Evolutionary conservation across 1,284 basidiomycete genomes (phyloP).

Genomic region (Taiwanofungus camphoratus): DNA sequence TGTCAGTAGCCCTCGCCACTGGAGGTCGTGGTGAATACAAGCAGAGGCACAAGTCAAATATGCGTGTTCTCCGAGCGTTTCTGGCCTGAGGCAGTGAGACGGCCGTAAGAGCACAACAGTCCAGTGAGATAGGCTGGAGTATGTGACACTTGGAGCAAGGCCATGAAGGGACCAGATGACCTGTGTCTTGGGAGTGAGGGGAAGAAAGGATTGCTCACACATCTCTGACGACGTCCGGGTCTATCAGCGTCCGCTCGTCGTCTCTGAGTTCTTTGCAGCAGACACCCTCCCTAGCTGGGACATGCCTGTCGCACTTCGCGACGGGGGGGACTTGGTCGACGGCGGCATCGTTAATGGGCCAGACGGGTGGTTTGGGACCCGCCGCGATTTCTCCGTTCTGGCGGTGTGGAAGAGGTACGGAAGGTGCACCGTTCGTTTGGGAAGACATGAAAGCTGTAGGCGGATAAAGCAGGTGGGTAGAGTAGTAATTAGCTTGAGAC

Average conservation of each 20-base stretch:
- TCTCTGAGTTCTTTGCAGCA: conserved; percentile 82
- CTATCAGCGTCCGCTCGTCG: conserved; percentile 73
- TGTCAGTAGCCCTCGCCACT: no score
- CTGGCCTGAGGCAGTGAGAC: no score
- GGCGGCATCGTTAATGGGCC: conserved; percentile 45
- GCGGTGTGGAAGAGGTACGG: conserved; percentile 30
- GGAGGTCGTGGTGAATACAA: no score
- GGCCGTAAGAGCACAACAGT: no score
- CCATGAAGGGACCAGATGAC: no score
- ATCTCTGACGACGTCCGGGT: conserved; percentile 84
- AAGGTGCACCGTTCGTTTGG: conserved; percentile 17
- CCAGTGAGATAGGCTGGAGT: no score
- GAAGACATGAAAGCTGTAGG: conserved; percentile 2
- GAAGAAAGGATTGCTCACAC: conserved; percentile 45
- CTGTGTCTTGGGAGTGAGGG: conserved; percentile 1
- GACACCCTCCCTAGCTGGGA: conserved; percentile 48
- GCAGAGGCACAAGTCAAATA: no score
- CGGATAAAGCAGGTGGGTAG: no score
- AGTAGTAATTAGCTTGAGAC: no score
- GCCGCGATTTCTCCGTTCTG: conserved; percentile 16
- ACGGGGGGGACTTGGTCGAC: conserved; percentile 40
- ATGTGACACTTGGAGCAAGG: no score
- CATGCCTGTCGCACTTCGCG: conserved; percentile 55
- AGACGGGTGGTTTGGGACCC: conserved; percentile 47
- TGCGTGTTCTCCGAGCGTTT: no score